Evolutionary conservation across 139 green algal genomes (phyloP), one percentile per base, ranked within the genome.

Genomic region (Nannochloris sp.): DNA sequence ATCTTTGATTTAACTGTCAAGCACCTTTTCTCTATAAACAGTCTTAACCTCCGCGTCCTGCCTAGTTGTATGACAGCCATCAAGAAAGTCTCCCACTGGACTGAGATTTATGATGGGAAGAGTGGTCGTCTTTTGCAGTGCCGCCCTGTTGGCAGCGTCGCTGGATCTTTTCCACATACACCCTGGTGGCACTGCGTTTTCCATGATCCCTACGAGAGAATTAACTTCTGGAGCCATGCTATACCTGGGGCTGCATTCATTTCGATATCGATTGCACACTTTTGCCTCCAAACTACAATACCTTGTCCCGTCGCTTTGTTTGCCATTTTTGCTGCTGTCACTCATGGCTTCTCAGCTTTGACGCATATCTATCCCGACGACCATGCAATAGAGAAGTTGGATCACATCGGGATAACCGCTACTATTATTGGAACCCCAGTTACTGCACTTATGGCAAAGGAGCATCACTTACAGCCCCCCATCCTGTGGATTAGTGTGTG

Each of bases 201-300:
- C 9, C 73, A 81, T 45, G 89, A 95, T 58, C 76, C 82, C 0
- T 95, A 95, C 46, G 89, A 95, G 60, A 70, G 86, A 10, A 74
- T 95, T 24, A 95, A 95, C 61, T 83, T 95, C 38, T 95, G 86
- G 85, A 83, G 61, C 14, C 89, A 95, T 42, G 74, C 70, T 9
- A n/a, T 90, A 2, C 89, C 89, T 0, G 80, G 77, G 0, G 6
- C 74, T 0, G 35, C 59, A 0, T 83, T 95, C 32, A 31, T 89
- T 30, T 3, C 68, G 24, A 60, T 88, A 13, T 83, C 76, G 3
- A 19, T 57, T 25, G 9, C 12, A 9, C 8, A 12, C 12, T 9
- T 12, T 12, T 34, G 9, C 12, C 9, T 9, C 9, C 9, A 27
- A 0, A 60, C 67, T 0, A 31, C 61, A 5, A 78, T 78, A 30